Percentiles rank a stretch among this genome's conserved stretches.
phyloP scores from a whole-genome alignment of 2,329 filamentous ascomycete species.

The Chrysoporthe deuterocubensis region DNA sequence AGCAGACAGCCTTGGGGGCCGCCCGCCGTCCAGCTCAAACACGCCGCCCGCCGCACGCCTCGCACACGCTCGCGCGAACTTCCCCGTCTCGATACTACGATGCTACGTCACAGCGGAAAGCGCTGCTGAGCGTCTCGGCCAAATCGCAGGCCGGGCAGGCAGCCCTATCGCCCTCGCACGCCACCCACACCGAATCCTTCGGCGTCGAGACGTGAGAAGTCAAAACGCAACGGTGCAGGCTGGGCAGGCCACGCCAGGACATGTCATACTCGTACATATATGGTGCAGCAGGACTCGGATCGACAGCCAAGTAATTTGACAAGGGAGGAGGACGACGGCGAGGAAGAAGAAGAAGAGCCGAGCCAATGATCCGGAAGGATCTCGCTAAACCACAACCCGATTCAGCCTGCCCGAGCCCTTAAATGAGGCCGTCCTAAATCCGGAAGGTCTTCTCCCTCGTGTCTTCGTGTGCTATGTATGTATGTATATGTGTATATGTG shows the following conservation, averaged over 20 bases:
- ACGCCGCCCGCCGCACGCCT: background rate
- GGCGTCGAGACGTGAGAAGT: background rate
- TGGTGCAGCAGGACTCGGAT: too few relatives aligned
- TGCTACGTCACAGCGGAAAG: background rate
- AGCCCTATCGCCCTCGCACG: background rate
- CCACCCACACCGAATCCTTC: constrained; percentile 6
- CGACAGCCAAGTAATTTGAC: background rate
- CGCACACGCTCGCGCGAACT: background rate
- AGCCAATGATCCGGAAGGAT: background rate
- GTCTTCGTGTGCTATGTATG: too few relatives aligned
- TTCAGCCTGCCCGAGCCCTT: background rate
- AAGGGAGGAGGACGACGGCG: background rate
- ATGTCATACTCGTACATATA: background rate
- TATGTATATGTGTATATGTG: too few relatives aligned
- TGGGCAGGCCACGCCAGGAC: background rate
- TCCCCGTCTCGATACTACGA: background rate
- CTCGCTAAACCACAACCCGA: constrained; percentile 1
- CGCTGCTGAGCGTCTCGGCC: background rate
- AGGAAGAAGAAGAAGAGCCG: background rate
- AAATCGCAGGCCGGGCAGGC: background rate
- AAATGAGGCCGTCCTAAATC: constrained; percentile 4
- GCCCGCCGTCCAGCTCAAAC: too few relatives aligned
- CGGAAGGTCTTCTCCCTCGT: background rate
- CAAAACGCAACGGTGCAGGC: background rate
- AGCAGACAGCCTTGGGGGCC: too few relatives aligned